These are phyloP conservation scores for Amaranthus hypochondriacus DNA, from an alignment of 148 eudicot genomes.

Conservation along the genomic window DNA sequence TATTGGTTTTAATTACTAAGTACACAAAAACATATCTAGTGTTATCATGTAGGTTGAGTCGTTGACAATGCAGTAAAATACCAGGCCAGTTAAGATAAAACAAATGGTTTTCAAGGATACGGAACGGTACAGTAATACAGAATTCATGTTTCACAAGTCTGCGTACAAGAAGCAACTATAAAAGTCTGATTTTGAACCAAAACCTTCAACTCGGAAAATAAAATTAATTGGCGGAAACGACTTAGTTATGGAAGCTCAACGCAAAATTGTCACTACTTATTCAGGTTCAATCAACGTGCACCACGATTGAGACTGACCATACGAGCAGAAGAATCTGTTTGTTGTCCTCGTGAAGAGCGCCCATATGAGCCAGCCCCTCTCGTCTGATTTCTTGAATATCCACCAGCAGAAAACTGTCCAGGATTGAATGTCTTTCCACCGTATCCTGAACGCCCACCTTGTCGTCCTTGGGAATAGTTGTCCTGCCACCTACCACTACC, in stretches of 20 bases:
- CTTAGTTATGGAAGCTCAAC: not conserved
- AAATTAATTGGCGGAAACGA: no score
- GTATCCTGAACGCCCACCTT: conserved; percentile 43
- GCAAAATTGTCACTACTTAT: conserved; percentile 7
- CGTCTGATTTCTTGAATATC: conserved; percentile 25
- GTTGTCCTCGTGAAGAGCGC: conserved; percentile 45
- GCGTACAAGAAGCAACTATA: no score
- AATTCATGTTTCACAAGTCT: no score
- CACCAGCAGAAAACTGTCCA: conserved; percentile 32
- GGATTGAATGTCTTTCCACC: conserved; percentile 40
- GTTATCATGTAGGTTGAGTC: no score
- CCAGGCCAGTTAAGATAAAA: no score
- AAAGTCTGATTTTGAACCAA: no score
- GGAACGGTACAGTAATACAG: no score
- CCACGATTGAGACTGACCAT: conserved; percentile 77
- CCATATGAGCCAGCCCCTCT: conserved; percentile 36
- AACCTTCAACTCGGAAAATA: no score
- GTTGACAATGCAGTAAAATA: no score
- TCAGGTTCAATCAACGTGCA: conserved; percentile 18
- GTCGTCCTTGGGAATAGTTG: conserved; percentile 47
- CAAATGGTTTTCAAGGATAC: no score
- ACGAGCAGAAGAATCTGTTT: conserved; percentile 50
- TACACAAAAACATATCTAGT: no score
- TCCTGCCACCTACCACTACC: conserved; percentile 58
- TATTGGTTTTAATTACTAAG: no score